Evolutionary conservation across 257 asterid species (phyloP).

Genomic region (Jacaranda mimosifolia): DNA sequence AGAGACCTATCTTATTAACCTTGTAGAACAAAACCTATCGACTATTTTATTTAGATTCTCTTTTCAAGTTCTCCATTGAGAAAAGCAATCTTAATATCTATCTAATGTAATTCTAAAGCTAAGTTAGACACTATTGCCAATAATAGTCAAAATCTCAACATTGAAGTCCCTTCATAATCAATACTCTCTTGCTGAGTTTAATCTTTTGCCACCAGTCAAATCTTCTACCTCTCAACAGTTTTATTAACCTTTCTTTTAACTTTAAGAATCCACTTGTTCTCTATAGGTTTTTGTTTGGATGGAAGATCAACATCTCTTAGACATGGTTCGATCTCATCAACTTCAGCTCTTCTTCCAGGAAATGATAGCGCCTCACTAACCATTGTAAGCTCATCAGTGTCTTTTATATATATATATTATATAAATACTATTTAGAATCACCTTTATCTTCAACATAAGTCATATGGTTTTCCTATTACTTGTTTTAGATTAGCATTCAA

Average conservation of each 20-base stretch:
- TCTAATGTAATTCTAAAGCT: neutral
- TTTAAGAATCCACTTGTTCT: neutral
- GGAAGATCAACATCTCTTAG: neutral
- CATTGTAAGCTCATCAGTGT: neutral
- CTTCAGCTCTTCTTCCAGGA: neutral
- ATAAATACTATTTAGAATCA: neutral
- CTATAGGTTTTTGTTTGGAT: neutral
- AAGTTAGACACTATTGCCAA: neutral
- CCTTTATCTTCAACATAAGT: too few relatives aligned
- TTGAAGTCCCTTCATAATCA: neutral
- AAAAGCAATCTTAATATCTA: neutral
- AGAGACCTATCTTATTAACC: neutral
- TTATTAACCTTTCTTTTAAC: neutral
- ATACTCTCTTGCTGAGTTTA: neutral
- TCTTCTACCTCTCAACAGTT: neutral
- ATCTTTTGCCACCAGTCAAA: neutral
- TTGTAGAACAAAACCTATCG: neutral
- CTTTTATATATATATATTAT: neutral
- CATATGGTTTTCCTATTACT: neutral
- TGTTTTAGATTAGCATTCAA: neutral
- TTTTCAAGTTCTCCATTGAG: neutral
- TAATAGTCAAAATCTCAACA: neutral
- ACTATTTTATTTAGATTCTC: neutral
- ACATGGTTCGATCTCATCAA: neutral
- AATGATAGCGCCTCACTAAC: neutral